A percentile compares a stretch with the other conserved stretches of the same genome.
These are phyloP conservation scores for Conringia planisiliqua DNA, from an alignment of 345 rosid genomes.

Conservation along the genomic window DNA sequence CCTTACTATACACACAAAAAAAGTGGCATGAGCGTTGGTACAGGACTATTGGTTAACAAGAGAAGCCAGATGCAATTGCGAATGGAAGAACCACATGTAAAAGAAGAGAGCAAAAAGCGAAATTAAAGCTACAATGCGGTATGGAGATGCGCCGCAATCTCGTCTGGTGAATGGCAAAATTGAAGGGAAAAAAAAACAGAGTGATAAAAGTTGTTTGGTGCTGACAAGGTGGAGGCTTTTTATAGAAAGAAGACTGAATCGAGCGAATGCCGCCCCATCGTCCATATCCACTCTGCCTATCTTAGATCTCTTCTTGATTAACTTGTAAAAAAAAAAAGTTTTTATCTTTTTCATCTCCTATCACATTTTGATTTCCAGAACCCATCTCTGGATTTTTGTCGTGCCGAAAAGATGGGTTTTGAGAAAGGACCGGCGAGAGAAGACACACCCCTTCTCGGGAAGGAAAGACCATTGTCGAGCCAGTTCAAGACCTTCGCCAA, in stretches of 20 bases:
- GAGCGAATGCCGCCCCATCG: neutral
- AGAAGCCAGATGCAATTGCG: too few species aligned
- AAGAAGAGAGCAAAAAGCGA: too few species aligned
- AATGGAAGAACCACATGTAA: too few species aligned
- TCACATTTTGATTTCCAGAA: neutral
- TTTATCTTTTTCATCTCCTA: neutral
- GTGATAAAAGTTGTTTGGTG: neutral
- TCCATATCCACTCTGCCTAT: neutral
- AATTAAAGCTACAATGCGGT: too few species aligned
- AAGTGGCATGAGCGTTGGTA: too few species aligned
- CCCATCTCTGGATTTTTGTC: neutral
- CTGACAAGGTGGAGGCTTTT: neutral
- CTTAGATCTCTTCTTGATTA: neutral
- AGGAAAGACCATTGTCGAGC: slow-evolving; percentile 44
- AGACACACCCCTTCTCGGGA: slow-evolving; percentile 63
- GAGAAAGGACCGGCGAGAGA: slow-evolving; percentile 38
- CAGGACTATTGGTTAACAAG: too few species aligned
- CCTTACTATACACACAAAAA: too few species aligned
- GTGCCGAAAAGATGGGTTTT: slow-evolving; percentile 42
- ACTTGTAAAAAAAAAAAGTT: too few species aligned
- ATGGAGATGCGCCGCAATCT: too few species aligned
- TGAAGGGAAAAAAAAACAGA: too few species aligned
- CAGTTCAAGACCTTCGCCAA: slow-evolving; percentile 77
- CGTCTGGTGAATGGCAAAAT: too few species aligned
- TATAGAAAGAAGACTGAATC: neutral